Conservation (phyloP, 495 filamentous ascomycete genomes). For the Penicillium odoratum region DNA sequence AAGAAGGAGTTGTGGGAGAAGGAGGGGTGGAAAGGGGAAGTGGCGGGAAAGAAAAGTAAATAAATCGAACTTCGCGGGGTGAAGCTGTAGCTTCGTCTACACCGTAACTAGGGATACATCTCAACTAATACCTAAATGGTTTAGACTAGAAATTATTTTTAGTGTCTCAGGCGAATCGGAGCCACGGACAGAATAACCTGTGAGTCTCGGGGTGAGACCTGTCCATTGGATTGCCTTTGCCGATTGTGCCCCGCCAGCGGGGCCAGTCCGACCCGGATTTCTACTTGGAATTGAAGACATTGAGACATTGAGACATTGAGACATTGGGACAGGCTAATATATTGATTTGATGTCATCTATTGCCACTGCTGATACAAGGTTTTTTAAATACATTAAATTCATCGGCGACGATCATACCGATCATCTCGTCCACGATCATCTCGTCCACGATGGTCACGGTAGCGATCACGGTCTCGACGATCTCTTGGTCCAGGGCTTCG, state of each 20-base stretch:
- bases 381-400: constrained; percentile 8
- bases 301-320: no score
- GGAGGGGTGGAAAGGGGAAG: not conserved
- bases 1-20: not conserved
- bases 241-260: constrained; percentile 4
- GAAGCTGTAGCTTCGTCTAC: constrained; percentile 25
- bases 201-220: constrained; percentile 16
- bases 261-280: constrained; percentile 2
- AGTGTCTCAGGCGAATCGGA: constrained; percentile 18
- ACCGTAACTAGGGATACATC: constrained; percentile 17
- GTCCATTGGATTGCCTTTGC: constrained; percentile 12
- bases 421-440: constrained; percentile 27
- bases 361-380: not conserved
- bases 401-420: constrained; percentile 28
- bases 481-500: constrained; percentile 48
- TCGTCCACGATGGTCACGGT: constrained; percentile 8
- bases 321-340: not conserved
- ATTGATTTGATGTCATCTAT: constrained; percentile 2
- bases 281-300: not conserved
- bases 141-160: constrained; percentile 26
- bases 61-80: constrained; percentile 24
- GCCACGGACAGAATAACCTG: constrained; percentile 10
- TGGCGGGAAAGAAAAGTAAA: constrained; percentile 22
- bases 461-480: constrained; percentile 32
- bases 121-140: not conserved